Conservation (phyloP, 2,329 filamentous ascomycete species). For the Nigrograna mackinnonii region DNA sequence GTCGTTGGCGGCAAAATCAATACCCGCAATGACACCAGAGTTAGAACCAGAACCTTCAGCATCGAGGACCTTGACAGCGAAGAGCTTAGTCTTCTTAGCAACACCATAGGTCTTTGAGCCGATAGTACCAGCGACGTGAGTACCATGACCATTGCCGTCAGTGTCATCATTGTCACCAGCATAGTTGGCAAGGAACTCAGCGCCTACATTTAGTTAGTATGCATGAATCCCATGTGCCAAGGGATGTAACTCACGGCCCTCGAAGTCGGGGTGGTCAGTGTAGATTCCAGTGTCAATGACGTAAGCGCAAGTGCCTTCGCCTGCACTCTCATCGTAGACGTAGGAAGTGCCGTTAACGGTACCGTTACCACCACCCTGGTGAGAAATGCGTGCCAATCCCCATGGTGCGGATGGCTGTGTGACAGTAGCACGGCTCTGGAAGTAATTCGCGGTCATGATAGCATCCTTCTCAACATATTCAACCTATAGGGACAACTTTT, state of each 20-base stretch:
- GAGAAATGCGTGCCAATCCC: constrained; percentile 32
- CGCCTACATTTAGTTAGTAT: not conserved
- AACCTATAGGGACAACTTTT: constrained; percentile 22
- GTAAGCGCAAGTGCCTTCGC: constrained; percentile 51
- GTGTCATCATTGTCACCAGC: constrained; percentile 6
- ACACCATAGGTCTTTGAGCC: not conserved
- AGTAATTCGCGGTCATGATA: constrained; percentile 25
- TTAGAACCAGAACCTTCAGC: constrained; percentile 28
- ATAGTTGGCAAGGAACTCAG: not conserved
- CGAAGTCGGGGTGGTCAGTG: constrained; percentile 47
- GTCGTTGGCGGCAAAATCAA: constrained; percentile 17
- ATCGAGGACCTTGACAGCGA: constrained; percentile 28
- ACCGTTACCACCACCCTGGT: constrained; percentile 19
- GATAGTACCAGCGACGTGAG: not conserved
- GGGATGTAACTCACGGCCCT: constrained; percentile 9
- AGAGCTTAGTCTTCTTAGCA: constrained; percentile 19
- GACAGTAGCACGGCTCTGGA: not conserved
- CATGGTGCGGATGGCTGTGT: constrained; percentile 19
- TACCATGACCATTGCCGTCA: not conserved
- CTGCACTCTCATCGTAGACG: constrained; percentile 29
- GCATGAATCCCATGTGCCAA: constrained; percentile 13
- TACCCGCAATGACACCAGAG: constrained; percentile 22
- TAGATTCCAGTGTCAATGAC: constrained; percentile 65
- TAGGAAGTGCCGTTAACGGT: constrained; percentile 23
- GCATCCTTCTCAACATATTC: constrained; percentile 46